A percentile compares a stretch with the other conserved stretches of the same genome.
Evolutionary conservation across 768 basidiomycete genomes (phyloP).

Genomic region (Pleurotus giganteus): DNA sequence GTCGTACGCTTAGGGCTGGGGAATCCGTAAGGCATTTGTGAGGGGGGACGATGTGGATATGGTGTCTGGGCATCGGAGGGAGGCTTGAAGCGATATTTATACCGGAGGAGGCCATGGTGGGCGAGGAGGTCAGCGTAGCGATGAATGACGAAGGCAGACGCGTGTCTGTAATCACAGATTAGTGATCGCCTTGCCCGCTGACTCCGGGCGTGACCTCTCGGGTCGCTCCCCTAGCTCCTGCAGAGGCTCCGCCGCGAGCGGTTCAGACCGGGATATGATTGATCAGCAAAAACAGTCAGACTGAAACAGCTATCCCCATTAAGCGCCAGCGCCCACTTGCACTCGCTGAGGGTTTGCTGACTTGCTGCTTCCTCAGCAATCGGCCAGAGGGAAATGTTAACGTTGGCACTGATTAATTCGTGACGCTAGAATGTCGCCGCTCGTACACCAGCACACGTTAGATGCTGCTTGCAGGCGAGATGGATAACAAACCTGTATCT

Average conservation of each 20-base stretch:
- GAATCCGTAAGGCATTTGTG: slow-evolving; percentile 8
- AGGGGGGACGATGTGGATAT: background rate
- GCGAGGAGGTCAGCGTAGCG: background rate
- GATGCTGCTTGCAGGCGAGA: no score
- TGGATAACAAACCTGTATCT: no score
- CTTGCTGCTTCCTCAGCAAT: no score
- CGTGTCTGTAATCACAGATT: background rate
- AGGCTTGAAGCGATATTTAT: slow-evolving; percentile 2
- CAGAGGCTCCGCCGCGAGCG: background rate
- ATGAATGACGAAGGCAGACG: slow-evolving; percentile 3
- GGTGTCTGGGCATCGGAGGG: background rate
- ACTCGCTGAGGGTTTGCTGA: no score
- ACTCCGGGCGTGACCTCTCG: background rate
- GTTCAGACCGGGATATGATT: background rate
- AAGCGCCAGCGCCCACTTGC: no score
- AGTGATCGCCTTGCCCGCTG: background rate
- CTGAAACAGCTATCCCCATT: background rate
- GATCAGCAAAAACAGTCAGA: background rate
- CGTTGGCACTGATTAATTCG: background rate
- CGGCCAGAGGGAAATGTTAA: no score
- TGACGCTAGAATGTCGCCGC: no score
- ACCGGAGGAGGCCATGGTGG: background rate
- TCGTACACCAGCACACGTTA: no score
- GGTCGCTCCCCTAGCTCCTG: no score
- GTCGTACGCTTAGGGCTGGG: slow-evolving; percentile 1